Conservation (phyloP, 106 monocot genomes). For the Dioscorea zingiberensis region DNA sequence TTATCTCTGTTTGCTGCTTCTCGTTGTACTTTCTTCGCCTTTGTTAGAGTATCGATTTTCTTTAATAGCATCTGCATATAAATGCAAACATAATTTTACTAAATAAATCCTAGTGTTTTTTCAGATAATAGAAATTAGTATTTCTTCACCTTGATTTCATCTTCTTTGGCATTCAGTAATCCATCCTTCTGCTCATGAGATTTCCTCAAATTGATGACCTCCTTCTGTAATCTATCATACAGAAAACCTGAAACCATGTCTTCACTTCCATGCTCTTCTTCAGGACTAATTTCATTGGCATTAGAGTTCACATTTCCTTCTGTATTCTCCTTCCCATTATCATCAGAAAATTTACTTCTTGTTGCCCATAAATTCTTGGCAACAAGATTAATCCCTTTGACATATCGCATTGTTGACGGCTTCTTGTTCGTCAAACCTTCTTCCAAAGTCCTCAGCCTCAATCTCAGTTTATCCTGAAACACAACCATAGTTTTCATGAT, state of each 20-base stretch:
- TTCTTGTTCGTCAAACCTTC: conserved; percentile 27
- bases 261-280: conserved; percentile 11
- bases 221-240: conserved; percentile 47
- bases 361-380: conserved; percentile 29
- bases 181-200: conserved; percentile 27
- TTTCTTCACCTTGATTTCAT: conserved; percentile 36
- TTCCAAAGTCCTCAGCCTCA: conserved; percentile 54
- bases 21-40: conserved; percentile 27
- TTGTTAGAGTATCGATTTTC: conserved; percentile 27
- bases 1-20: conserved; percentile 27
- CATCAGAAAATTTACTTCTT: conserved; percentile 27
- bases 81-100: background rate
- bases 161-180: conserved; percentile 25
- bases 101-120: too few relatives aligned
- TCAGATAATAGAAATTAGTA: background rate
- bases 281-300: background rate
- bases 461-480: conserved; percentile 44
- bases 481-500: background rate
- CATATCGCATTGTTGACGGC: conserved; percentile 7
- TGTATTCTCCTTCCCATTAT: conserved; percentile 32
- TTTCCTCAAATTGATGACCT: conserved; percentile 33
- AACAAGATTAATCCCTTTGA: conserved; percentile 12
- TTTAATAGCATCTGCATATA: conserved; percentile 23
- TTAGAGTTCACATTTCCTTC: conserved; percentile 8
- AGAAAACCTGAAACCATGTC: conserved; percentile 44